Base-by-base conservation (phyloP, 2,329 filamentous ascomycete genomes). In the Ophiocordyceps camponoti-rufipedis region DNA sequence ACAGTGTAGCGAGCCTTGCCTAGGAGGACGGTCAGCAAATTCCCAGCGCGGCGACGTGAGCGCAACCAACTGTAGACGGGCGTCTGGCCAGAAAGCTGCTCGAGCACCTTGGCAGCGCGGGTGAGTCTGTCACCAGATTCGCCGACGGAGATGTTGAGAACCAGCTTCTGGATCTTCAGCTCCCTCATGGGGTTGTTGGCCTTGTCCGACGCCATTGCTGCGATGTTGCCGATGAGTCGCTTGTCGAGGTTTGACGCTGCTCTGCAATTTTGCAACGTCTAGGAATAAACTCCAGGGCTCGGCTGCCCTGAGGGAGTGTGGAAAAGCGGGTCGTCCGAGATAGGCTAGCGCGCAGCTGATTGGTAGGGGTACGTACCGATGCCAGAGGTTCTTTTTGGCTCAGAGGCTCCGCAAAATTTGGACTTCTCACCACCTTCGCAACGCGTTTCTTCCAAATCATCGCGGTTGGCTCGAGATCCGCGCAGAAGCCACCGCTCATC, bases 51-150 rank as follows among this genome's bases (percentile, higher is more conserved):
- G 32, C 43, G 32, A 48, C n/a, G 47, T 48, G 19, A 33, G 11
- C 19, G 44, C 18, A 52, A 73, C 78, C 56, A 79, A 89, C 85
- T 94, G 87, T 98, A 98, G 73, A 98, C 91, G 62, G 91, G 91
- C 60, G 91, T 96, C 78, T 98, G 91, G 88, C 91, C 91, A 71
- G 79, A 86, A 69, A 98, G 78, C 80, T 98, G 91, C 78, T 98
- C 91, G 61, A 98, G 80, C 80, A 98, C 91, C 82, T 98, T 98
- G 66, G 91, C 91, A 67, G 91, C 91, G 83, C 91, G 85, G 62
- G 91, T 98, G 68, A 98, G 83, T 82, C 91, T 94, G 76, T 98
- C 91, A 85, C 91, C 91, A 82, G 89, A 96, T 79, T 98, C 91
- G 74, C 91, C 91, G 63, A 98, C 91, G 61, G 85, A 95, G 74